These are phyloP conservation scores for Amanita brunnescens DNA, from an alignment of 768 basidiomycete species.

Conservation along the genomic window DNA sequence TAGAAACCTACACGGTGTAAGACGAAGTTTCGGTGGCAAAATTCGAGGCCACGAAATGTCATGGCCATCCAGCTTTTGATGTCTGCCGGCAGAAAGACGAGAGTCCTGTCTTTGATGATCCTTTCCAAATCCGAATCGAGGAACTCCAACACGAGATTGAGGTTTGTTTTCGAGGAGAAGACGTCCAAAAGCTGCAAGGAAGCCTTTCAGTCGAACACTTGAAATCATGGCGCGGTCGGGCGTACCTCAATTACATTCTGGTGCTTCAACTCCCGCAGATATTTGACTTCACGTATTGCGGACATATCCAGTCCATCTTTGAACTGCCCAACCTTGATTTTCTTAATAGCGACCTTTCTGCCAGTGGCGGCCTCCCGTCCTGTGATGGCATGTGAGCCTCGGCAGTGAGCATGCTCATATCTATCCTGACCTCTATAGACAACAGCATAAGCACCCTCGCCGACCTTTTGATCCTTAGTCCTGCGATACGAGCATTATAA, in stretches of 20 bases:
- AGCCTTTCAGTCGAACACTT: background rate
- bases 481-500: constrained; percentile 24
- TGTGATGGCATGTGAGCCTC: constrained; percentile 18
- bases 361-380: constrained; percentile 69
- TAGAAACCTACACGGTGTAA: constrained; percentile 69
- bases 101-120: constrained; percentile 87
- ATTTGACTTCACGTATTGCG: constrained; percentile 96
- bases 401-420: background rate
- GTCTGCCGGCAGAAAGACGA: constrained; percentile 91
- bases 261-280: constrained; percentile 87
- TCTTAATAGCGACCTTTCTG: constrained; percentile 93
- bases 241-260: constrained; percentile 89
- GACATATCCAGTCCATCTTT: constrained; percentile 99
- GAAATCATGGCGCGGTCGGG: constrained; percentile 1
- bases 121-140: constrained; percentile 94
- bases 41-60: constrained; percentile 96
- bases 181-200: constrained; percentile 79
- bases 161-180: constrained; percentile 91
- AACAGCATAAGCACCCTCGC: constrained; percentile 93
- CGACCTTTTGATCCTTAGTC: constrained; percentile 76
- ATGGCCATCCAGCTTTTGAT: constrained; percentile 99
- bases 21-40: constrained; percentile 91
- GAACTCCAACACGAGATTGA: constrained; percentile 96
- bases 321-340: constrained; percentile 94
- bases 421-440: constrained; percentile 78